phyloP scores from a whole-genome alignment of 495 filamentous ascomycete species.

The Amniculicola lignicola region DNA sequence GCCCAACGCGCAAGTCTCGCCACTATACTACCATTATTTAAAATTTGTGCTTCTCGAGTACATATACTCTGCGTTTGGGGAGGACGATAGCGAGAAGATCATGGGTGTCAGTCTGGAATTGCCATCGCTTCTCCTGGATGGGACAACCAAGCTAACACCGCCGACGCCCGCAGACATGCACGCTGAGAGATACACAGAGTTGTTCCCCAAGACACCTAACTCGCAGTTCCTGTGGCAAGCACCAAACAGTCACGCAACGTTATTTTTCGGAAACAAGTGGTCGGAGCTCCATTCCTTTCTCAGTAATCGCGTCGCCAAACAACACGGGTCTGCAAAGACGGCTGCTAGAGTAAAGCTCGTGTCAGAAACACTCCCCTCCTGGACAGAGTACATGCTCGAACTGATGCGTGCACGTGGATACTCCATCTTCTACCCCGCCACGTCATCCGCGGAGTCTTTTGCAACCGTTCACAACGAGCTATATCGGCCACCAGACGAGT shows the following conservation, averaged over 20 bases:
- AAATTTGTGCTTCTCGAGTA: conserved; percentile 72
- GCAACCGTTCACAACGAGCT: conserved; percentile 72
- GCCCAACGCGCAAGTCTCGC: conserved; percentile 69
- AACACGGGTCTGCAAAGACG: conserved; percentile 7
- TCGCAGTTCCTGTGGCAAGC: conserved; percentile 77
- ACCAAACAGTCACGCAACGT: conserved; percentile 71
- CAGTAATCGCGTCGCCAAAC: conserved; percentile 51
- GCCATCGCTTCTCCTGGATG: conserved; percentile 59
- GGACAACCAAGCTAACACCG: conserved; percentile 49
- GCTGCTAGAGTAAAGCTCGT: conserved; percentile 38
- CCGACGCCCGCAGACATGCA: conserved; percentile 44
- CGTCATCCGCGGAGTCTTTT: conserved; percentile 49
- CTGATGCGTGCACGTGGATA: conserved; percentile 70
- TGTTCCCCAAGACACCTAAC: conserved; percentile 32
- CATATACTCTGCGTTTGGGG: conserved; percentile 57
- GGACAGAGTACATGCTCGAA: conserved; percentile 72
- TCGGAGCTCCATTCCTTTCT: conserved; percentile 73
- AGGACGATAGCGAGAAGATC: conserved; percentile 47
- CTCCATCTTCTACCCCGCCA: conserved; percentile 68
- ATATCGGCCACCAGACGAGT: conserved; percentile 69
- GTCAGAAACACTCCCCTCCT: conserved; percentile 57
- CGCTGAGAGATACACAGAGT: conserved; percentile 20
- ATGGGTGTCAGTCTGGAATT: conserved; percentile 75
- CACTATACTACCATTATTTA: conserved; percentile 76
- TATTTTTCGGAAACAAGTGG: conserved; percentile 84